Evolutionary conservation across 768 basidiomycete genomes (phyloP).

Genomic region (Exsudoporus frostii): DNA sequence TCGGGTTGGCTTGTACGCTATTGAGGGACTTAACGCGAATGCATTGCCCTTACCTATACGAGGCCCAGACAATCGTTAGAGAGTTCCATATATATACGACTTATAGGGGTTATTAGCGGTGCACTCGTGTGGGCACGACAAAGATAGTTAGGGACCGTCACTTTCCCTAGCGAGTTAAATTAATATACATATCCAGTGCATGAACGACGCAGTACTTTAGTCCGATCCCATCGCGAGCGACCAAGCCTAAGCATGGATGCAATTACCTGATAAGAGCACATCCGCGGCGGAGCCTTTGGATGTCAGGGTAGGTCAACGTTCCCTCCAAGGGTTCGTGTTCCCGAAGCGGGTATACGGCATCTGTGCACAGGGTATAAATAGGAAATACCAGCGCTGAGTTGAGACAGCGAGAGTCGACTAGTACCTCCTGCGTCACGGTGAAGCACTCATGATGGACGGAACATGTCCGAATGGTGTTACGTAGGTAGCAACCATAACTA

Average conservation of each 20-base stretch:
- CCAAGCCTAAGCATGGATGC: background rate
- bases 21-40: background rate
- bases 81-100: background rate
- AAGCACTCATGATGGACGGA: background rate
- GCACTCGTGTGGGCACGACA: too few species aligned
- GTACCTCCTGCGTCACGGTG: background rate
- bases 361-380: background rate
- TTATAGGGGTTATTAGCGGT: background rate
- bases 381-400: background rate
- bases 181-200: background rate
- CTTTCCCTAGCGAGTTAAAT: background rate
- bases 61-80: background rate
- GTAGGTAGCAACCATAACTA: background rate
- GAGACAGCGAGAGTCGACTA: background rate
- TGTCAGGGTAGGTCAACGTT: background rate
- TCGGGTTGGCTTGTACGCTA: too few species aligned
- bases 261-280: background rate
- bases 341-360: background rate
- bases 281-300: background rate
- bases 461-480: background rate
- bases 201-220: background rate
- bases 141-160: background rate
- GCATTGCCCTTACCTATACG: background rate
- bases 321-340: background rate
- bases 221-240: background rate